Evolutionary conservation across 176 grass and related monocot genomes (phyloP).

Genomic region (Oropetium thomaeum): DNA sequence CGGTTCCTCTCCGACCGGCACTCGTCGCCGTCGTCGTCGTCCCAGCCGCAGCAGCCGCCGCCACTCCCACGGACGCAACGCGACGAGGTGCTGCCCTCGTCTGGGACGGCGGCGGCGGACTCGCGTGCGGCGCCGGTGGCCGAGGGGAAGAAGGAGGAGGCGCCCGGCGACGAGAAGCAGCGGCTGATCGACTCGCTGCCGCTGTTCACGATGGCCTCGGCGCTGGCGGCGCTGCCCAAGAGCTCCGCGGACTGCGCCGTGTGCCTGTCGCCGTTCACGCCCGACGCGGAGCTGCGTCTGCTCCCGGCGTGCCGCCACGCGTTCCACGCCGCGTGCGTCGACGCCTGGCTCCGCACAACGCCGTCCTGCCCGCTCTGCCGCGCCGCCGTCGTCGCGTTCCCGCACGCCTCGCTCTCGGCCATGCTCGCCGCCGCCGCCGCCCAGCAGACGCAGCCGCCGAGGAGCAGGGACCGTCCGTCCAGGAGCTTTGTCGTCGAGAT

Average conservation of each 20-base stretch:
- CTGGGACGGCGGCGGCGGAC: background rate
- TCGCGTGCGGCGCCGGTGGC: background rate
- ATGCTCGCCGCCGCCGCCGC: conserved; percentile 37
- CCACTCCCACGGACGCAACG: background rate
- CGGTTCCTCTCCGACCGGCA: conserved; percentile 44
- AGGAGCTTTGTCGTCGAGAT: conserved; percentile 79
- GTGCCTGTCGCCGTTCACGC: conserved; percentile 80
- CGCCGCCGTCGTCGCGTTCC: conserved; percentile 53
- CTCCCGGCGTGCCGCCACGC: conserved; percentile 87
- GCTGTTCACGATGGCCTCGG: conserved; percentile 73
- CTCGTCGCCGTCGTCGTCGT: background rate
- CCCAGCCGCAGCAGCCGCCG: background rate
- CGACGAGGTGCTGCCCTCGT: background rate
- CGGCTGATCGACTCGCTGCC: conserved; percentile 82
- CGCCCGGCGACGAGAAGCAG: conserved; percentile 30
- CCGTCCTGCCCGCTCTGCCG: conserved; percentile 93
- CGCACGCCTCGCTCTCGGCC: conserved; percentile 47
- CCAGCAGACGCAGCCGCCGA: background rate
- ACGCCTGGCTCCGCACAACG: conserved; percentile 81
- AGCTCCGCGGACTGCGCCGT: conserved; percentile 88
- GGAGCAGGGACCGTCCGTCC: conserved; percentile 10
- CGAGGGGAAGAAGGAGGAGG: background rate
- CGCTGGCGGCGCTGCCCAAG: conserved; percentile 59
- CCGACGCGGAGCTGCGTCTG: conserved; percentile 72
- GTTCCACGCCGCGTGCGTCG: conserved; percentile 85